Conservation (phyloP, 192 early-diverging fungal species). For the Jimgerdemannia flammicorona region DNA sequence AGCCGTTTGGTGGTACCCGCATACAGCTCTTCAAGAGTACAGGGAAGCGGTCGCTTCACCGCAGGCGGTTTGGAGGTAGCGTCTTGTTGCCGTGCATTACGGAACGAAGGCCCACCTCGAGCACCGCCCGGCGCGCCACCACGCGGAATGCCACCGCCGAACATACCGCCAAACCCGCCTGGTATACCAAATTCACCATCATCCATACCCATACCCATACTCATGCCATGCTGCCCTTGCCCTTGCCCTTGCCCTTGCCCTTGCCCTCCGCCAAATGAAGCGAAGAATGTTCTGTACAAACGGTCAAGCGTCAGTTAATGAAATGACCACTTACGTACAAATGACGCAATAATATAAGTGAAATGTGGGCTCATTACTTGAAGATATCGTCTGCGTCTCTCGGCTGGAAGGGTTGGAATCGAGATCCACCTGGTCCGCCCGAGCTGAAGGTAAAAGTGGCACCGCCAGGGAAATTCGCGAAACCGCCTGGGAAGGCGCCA, state of each 20-base stretch:
- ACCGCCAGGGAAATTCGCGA: constrained; percentile 55
- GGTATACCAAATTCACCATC: constrained; percentile 38
- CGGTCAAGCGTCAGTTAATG: too few species aligned
- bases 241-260: constrained; percentile 15
- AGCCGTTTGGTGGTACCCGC: constrained; percentile 87
- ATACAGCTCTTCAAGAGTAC: constrained; percentile 90
- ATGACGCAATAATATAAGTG: too few species aligned
- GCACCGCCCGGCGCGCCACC: constrained; percentile 42
- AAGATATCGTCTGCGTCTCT: constrained; percentile 91
- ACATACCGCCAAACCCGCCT: constrained; percentile 29
- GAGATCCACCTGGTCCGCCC: constrained; percentile 48
- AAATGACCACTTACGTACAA: too few species aligned
- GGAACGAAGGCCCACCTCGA: constrained; percentile 13
- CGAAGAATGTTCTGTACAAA: too few species aligned
- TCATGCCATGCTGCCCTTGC: constrained; percentile 28
- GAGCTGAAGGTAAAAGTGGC: constrained; percentile 67
- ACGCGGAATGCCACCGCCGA: constrained; percentile 37
- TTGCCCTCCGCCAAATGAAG: too few species aligned
- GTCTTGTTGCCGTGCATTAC: constrained; percentile 15
- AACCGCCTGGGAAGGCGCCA: constrained; percentile 54
- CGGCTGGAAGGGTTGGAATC: constrained; percentile 71
- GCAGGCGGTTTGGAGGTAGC: constrained; percentile 48
- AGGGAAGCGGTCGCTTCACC: constrained; percentile 67
- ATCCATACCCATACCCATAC: constrained; percentile 43
- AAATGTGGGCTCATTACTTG: constrained; percentile 26